phyloP scores from a whole-genome alignment of 2,329 filamentous ascomycete genomes.

The Neurospora sp. region DNA sequence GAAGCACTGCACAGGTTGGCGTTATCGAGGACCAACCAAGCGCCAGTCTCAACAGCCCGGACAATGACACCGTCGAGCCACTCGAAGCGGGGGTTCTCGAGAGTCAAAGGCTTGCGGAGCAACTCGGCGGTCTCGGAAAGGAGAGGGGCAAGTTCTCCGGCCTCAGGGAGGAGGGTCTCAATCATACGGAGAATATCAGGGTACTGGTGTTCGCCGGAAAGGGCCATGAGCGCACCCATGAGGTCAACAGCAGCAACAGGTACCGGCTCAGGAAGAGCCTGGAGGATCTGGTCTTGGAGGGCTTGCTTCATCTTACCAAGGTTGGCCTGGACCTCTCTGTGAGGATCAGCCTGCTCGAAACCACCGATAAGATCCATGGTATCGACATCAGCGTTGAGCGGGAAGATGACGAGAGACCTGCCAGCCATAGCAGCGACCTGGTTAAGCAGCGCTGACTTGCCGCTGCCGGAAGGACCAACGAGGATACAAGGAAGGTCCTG shows the following conservation, averaged over 20 bases:
- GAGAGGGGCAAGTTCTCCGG: slow-evolving; percentile 35
- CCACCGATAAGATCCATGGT: slow-evolving; percentile 96
- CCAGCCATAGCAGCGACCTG: slow-evolving; percentile 74
- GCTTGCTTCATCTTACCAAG: slow-evolving; percentile 29
- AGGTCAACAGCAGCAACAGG: slow-evolving; percentile 39
- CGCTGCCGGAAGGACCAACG: slow-evolving; percentile 73
- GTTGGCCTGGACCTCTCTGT: slow-evolving; percentile 58
- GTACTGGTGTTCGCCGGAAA: slow-evolving; percentile 30
- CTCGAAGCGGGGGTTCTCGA: slow-evolving; percentile 75
- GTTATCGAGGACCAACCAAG: slow-evolving; percentile 94
- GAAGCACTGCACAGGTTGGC: slow-evolving; percentile 94
- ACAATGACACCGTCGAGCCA: slow-evolving; percentile 94
- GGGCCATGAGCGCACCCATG: slow-evolving; percentile 37
- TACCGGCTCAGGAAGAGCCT: slow-evolving; percentile 35
- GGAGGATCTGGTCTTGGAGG: slow-evolving; percentile 39
- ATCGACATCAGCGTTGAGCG: slow-evolving; percentile 90
- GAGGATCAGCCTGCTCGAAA: slow-evolving; percentile 85
- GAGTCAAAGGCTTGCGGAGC: slow-evolving; percentile 41
- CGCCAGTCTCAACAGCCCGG: slow-evolving; percentile 71
- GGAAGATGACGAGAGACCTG: slow-evolving; percentile 67
- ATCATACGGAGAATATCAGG: slow-evolving; percentile 28
- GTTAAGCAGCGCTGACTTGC: slow-evolving; percentile 73
- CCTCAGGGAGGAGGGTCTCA: slow-evolving; percentile 27
- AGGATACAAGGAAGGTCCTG: slow-evolving; percentile 83
- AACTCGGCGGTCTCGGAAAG: slow-evolving; percentile 39